phyloP scores from a whole-genome alignment of 495 filamentous ascomycete species.

The Pyrenula massariospora region DNA sequence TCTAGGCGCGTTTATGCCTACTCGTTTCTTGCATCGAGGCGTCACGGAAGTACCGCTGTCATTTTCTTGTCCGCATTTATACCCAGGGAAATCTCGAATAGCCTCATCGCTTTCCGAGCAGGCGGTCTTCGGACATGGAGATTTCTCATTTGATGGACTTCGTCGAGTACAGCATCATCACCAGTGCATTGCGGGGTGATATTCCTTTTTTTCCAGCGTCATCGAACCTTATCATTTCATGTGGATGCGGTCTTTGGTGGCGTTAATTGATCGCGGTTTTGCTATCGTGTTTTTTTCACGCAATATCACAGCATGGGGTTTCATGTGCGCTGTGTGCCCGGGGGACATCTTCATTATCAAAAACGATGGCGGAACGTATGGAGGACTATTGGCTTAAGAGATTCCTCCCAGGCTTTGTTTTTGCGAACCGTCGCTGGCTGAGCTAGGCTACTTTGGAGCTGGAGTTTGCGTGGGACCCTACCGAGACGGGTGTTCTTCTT shows the following conservation, averaged over 20 bases:
- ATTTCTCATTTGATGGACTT: slow-evolving; percentile 21
- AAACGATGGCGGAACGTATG: too few species aligned
- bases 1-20: not conserved
- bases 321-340: too few species aligned
- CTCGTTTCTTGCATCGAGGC: not conserved
- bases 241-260: too few species aligned
- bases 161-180: not conserved
- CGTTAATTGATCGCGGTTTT: too few species aligned
- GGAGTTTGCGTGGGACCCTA: not conserved
- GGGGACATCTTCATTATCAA: too few species aligned
- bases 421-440: not conserved
- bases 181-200: not conserved
- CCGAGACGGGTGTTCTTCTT: too few species aligned
- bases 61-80: not conserved
- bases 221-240: not conserved
- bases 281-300: too few species aligned
- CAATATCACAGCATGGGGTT: too few species aligned
- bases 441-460: slow-evolving; percentile 10
- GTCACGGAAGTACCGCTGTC: not conserved
- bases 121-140: not conserved
- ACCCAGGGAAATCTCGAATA: not conserved
- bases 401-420: not conserved
- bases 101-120: not conserved
- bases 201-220: not conserved
- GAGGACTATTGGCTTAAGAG: too few species aligned